A percentile compares a stretch with the other conserved stretches of the same genome.
These are phyloP conservation scores for Graphilbum fragrans DNA, from an alignment of 2,329 filamentous ascomycete species.

Conservation along the genomic window DNA sequence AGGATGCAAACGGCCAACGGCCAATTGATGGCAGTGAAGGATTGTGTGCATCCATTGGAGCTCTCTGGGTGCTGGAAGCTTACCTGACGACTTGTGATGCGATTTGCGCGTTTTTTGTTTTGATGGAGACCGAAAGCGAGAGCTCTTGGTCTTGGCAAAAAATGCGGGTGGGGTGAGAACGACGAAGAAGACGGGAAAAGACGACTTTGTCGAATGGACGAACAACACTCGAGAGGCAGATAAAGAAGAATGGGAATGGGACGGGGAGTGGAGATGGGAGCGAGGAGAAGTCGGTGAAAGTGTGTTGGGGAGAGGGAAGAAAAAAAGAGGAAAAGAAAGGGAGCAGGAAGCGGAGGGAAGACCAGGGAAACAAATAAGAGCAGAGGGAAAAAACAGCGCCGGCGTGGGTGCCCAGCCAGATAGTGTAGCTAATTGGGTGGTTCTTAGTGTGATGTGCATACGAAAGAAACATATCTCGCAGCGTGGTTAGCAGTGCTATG, in stretches of 20 bases:
- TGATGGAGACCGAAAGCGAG: neutral
- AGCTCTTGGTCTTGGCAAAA: constrained; percentile 3
- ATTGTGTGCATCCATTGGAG: no score
- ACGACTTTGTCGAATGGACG: constrained; percentile 2
- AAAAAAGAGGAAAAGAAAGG: neutral
- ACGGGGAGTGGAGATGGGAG: constrained; percentile 1
- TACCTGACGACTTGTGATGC: neutral
- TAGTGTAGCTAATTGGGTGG: neutral
- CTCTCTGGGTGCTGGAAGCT: no score
- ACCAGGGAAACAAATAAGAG: constrained; percentile 7
- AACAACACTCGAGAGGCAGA: constrained; percentile 5
- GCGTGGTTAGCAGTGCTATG: no score
- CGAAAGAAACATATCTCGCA: no score
- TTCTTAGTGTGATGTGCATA: no score
- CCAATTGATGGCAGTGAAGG: neutral
- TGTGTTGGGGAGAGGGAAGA: constrained; percentile 2
- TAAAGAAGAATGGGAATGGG: neutral
- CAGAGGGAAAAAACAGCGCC: constrained; percentile 8
- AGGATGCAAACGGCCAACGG: no score
- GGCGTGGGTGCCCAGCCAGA: constrained; percentile 4
- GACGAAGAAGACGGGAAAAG: constrained; percentile 4
- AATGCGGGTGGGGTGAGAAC: neutral
- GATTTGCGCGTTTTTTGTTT: neutral
- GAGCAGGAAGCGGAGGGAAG: neutral
- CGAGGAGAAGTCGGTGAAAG: constrained; percentile 1